Base-by-base conservation (phyloP, 2,329 filamentous ascomycete species). In the Teratosphaeriaceae sp. region DNA sequence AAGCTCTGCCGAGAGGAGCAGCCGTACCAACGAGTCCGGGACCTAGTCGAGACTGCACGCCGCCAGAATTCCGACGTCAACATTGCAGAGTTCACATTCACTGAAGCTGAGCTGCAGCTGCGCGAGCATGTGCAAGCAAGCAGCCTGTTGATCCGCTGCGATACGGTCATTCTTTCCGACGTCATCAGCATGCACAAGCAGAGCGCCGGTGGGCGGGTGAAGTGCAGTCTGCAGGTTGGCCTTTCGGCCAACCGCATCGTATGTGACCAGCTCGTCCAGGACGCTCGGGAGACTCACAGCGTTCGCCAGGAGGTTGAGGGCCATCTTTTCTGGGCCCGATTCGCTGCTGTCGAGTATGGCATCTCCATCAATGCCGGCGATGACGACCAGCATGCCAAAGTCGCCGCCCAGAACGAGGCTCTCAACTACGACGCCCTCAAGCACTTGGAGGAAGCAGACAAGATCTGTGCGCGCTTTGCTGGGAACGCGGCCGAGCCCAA, bases 231-330 rank as follows among this genome's bases (percentile, higher is more conserved):
- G 1, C 21, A 26, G 3, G 33, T 67, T 22, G 42, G 69, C 38
- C 52, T 72, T n/a, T 31, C 49, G 1, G 15, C 43, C 2, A 65
- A 66, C 31, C 60, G 67, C 7, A 40, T 55, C 1, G 65, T 70
- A 8, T 75, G 73, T 47, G 38, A 60, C 1, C 36, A 31, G 0
- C 55, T 79, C 8, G 65, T 71, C n/a, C 26, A 63, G 0, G 52
- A 56, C 0, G 73, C 75, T 0, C 40, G 34, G 1, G 40, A 29
- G 1, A 57, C 65, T 0, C 60, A 57, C 4, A 62, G 69, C 22
- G 57, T 65, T 1, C 61, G 67, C 3, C 68, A 74, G n/a, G 58
- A 73, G 45, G 64, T 69, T 0, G 74, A 80, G 51, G 74, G 68
- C 0, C 63, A 73, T 33, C 60, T 80, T 19, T 74, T 73, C 48